Percentiles rank a stretch among this genome's conserved stretches.
These are phyloP conservation scores for Toxoplasma gondii DNA, from an alignment of 169 alveolate genomes.

Conservation along the genomic window DNA sequence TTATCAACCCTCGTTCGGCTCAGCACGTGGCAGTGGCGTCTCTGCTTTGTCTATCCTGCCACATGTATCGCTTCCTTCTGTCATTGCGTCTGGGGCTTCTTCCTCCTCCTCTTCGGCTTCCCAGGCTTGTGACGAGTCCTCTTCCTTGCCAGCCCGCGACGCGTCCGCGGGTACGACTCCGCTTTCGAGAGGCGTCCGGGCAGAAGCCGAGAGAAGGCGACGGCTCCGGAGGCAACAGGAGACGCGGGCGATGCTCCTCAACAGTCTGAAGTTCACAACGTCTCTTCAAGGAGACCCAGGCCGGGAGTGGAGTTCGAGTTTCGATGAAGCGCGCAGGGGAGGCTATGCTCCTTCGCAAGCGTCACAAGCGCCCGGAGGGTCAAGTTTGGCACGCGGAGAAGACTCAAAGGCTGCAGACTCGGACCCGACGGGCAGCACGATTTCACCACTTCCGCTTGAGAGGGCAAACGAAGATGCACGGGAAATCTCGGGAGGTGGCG, in stretches of 20 bases:
- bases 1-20: neutral
- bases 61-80: too few species aligned
- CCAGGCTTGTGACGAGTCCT: neutral
- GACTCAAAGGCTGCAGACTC: neutral
- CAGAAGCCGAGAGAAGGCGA: neutral
- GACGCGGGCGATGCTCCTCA: conserved; percentile 36
- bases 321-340: neutral
- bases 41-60: neutral
- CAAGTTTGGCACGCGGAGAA: neutral
- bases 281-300: neutral
- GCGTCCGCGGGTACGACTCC: neutral
- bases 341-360: neutral
- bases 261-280: conserved; percentile 35
- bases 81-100: neutral
- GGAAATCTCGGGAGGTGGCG: too few species aligned
- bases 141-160: neutral
- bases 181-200: neutral
- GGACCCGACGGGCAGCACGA: neutral
- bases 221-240: conserved; percentile 23
- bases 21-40: neutral
- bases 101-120: neutral
- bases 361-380: neutral
- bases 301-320: neutral
- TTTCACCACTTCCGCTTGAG: neutral
- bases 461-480: neutral